Conservation (phyloP, 306 rosid genomes). For the Adenanthera pavonina region DNA sequence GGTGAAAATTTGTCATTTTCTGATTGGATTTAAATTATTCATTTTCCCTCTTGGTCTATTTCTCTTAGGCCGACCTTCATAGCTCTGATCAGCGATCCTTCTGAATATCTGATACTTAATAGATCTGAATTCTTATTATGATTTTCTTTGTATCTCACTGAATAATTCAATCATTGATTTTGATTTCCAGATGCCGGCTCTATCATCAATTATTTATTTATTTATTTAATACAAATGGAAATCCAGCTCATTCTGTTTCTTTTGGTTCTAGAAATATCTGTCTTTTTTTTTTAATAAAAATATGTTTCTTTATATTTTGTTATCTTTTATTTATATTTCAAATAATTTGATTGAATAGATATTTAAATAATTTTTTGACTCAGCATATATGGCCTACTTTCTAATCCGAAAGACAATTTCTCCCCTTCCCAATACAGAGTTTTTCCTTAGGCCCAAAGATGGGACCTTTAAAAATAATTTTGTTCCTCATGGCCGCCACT, state of each 20-base stretch:
- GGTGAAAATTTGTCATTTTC: neutral
- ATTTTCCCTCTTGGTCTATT: conserved; percentile 1
- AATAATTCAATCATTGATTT: conserved; percentile 8
- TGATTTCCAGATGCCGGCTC: conserved; percentile 35
- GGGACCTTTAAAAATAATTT: conserved; percentile 29
- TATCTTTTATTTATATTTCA: neutral
- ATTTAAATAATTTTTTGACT: neutral
- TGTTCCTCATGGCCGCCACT: conserved; percentile 30
- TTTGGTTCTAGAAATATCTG: neutral
- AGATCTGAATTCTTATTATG: conserved; percentile 32
- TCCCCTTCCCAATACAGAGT: conserved; percentile 19
- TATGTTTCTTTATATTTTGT: neutral
- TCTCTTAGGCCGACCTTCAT: neutral
- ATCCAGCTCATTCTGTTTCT: conserved; percentile 17
- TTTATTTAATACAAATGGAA: conserved; percentile 25
- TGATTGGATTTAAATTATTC: conserved; percentile 1
- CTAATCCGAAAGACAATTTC: neutral
- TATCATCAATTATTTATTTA: neutral
- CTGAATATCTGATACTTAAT: neutral
- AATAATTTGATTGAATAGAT: neutral
- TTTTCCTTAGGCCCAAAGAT: conserved; percentile 17
- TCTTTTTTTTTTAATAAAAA: neutral
- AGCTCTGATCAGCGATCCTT: conserved; percentile 22
- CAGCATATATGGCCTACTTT: neutral
- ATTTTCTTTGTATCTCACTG: conserved; percentile 24